Evolutionary conservation across 352 stramenopile genomes (phyloP).

Genomic region (Globisporangium solare): DNA sequence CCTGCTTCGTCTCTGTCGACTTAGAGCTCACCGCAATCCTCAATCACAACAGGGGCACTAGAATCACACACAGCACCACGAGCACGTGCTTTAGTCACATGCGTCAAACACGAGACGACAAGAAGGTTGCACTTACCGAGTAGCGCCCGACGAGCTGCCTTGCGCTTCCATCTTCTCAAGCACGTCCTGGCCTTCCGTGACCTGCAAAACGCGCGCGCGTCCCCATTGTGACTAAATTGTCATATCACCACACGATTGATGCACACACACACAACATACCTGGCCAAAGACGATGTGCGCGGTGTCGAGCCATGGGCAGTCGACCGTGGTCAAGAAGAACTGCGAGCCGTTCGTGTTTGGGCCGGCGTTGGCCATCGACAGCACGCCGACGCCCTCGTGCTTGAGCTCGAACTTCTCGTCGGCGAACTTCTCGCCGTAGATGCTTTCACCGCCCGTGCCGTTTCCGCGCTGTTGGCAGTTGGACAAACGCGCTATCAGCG

Average conservation of each 20-base stretch:
- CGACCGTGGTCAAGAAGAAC: slow-evolving; percentile 96
- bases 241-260: too few species aligned
- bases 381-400: slow-evolving; percentile 85
- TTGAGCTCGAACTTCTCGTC: slow-evolving; percentile 96
- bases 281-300: slow-evolving; percentile 93
- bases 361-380: slow-evolving; percentile 97
- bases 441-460: slow-evolving; percentile 87
- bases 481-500: slow-evolving; percentile 10
- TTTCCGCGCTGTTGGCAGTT: slow-evolving; percentile 58
- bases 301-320: slow-evolving; percentile 88
- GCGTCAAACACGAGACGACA: slow-evolving; percentile 7
- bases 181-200: slow-evolving; percentile 94
- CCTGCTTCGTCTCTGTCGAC: too few species aligned
- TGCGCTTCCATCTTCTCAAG: slow-evolving; percentile 95
- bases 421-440: slow-evolving; percentile 93
- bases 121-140: slow-evolving; percentile 41
- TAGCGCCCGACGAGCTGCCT: slow-evolving; percentile 90
- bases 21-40: slow-evolving; percentile 94
- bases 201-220: slow-evolving; percentile 11
- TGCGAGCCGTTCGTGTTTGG: slow-evolving; percentile 97
- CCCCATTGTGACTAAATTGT: too few species aligned
- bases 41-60: slow-evolving; percentile 87
- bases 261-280: slow-evolving; percentile 44
- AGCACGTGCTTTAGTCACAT: neutral
- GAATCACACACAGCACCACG: neutral